Evolutionary conservation across 78 protist genomes (phyloP), one percentile per base, ranked within the genome.

Genomic region (Neovahlkampfia damariscottae): DNA sequence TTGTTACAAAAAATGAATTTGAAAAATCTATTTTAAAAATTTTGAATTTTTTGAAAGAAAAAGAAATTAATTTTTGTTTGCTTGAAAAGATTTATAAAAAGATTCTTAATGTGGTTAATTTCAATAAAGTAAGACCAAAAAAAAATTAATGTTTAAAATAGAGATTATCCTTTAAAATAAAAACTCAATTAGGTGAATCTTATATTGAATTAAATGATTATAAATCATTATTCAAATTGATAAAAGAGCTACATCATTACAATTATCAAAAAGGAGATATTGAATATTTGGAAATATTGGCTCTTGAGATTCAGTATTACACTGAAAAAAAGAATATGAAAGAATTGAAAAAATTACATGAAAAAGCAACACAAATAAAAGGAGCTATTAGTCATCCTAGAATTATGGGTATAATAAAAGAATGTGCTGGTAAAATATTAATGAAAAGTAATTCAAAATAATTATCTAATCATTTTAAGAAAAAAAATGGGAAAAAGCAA

Each of bases 381-480:
- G 38, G 84, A 8, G 95, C 98, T 58, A 90, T 95, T 40, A 93
- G 95, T 7, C 95, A 92, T 83, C 98, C 98, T 28, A 72, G 88
- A 37, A 93, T 86, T 72, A 80, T 93, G 91, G 98, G 98, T 40
- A 83, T 93, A 31, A 92, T 95, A 27, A 86, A 91, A 77, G 97
- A 95, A 82, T 91, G 96, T 66, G 96, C 96, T 40, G 95, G 94
- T 32, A 92, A 91, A 78, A 91, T 90, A 92, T 88, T 88, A 81
- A 85, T 93, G 94, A 59, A 75, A n/a, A n/a, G n/a, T n/a, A n/a
- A n/a, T n/a, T n/a, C n/a, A n/a, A n/a, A n/a, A n/a, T n/a, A n/a
- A n/a, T n/a, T n/a, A n/a, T n/a, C n/a, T n/a, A n/a, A n/a, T n/a
- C n/a, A n/a, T n/a, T n/a, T n/a, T n/a, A n/a, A 50, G 95, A 91